Conservation (phyloP, 139 green algal species). For the Limnomonas spitsbergensis region DNA sequence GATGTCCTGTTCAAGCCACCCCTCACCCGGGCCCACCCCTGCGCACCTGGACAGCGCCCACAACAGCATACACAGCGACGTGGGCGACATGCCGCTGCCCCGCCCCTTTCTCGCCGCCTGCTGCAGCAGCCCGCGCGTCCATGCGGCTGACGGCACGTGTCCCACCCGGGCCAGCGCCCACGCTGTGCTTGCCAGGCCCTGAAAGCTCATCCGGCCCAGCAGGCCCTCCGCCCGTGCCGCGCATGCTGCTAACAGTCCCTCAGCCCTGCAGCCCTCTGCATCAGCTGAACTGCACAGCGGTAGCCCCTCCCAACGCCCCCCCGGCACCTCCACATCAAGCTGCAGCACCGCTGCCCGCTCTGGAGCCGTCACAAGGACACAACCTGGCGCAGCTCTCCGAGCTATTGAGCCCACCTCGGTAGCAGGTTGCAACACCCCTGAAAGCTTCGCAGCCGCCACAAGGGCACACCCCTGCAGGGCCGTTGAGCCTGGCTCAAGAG, state of each 20-base stretch:
- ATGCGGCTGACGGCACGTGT: not conserved
- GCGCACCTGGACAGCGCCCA: not conserved
- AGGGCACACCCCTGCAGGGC: too few relatives aligned
- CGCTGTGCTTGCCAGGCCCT: not conserved
- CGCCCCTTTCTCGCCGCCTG: too few relatives aligned
- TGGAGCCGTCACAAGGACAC: not conserved
- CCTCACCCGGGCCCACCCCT: too few relatives aligned
- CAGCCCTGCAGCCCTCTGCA: not conserved
- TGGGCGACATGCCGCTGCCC: not conserved
- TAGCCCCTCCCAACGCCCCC: too few relatives aligned
- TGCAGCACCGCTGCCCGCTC: not conserved
- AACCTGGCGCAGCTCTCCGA: not conserved
- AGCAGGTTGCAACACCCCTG: too few relatives aligned
- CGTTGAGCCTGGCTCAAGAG: not conserved
- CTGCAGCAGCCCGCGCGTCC: not conserved
- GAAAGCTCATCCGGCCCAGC: not conserved
- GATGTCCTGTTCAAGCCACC: too few relatives aligned
- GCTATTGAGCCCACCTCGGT: not conserved
- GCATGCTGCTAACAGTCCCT: not conserved
- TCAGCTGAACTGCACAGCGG: not conserved
- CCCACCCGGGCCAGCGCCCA: not conserved
- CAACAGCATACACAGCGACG: not conserved
- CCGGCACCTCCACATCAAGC: too few relatives aligned
- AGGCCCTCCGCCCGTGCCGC: not conserved
- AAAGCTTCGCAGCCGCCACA: too few relatives aligned